A percentile compares a stretch with the other conserved stretches of the same genome.
phyloP scores from a whole-genome alignment of 257 asterid species.

The Capsicum rhomboideum region DNA sequence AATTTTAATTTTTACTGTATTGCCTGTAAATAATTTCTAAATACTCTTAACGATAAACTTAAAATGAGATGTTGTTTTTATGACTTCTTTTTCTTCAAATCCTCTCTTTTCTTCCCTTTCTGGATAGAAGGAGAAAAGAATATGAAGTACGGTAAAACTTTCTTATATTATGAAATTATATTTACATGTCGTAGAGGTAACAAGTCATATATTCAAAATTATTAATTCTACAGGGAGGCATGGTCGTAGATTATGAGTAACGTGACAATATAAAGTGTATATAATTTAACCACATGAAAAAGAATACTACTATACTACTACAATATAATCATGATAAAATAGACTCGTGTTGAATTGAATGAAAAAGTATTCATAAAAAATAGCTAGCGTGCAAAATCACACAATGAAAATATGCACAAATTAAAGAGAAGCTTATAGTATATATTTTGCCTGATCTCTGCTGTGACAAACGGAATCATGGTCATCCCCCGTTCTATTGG shows the following conservation, averaged over 20 bases:
- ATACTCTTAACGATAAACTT: neutral
- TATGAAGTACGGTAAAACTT: too few species aligned
- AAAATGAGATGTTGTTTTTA: neutral
- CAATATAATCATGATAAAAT: neutral
- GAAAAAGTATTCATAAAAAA: neutral
- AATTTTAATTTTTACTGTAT: neutral
- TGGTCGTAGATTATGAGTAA: too few species aligned
- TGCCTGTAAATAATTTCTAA: neutral
- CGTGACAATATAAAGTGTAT: too few species aligned
- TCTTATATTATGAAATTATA: too few species aligned
- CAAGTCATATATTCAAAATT: neutral
- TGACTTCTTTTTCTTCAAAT: neutral
- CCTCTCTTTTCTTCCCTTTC: too few species aligned
- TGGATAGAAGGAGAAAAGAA: neutral
- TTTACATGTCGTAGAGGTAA: too few species aligned
- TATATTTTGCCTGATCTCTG: constrained; percentile 35
- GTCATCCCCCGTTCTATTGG: constrained; percentile 49
- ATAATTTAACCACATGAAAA: too few species aligned
- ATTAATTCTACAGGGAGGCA: too few species aligned
- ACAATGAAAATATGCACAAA: neutral
- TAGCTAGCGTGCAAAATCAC: neutral
- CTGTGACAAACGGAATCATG: constrained; percentile 58
- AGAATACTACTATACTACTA: neutral
- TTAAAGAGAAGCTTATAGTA: neutral
- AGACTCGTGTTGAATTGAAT: neutral